Evolutionary conservation across 2,329 filamentous ascomycete genomes (phyloP), one percentile per base, ranked within the genome.

Genomic region (Torrubiellomyces zombiae): DNA sequence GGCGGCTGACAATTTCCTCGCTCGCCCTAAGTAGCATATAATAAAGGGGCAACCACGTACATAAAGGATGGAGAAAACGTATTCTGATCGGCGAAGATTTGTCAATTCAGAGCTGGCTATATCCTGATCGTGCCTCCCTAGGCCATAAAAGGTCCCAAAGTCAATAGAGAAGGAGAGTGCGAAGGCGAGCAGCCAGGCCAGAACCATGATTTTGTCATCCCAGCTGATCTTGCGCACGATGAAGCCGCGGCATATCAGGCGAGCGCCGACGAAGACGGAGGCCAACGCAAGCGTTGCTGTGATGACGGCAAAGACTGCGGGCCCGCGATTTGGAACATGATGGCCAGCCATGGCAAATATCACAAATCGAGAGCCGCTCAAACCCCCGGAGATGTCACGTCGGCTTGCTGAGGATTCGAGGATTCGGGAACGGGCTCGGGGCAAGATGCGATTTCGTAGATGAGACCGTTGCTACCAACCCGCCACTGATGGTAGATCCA

Each of bases 141-240:
- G 56, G 3, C 78, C 78, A 31, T 64, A 66, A 19, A 53, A 55
- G 5, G 68, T 64, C 16, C 69, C 75, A 33, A 67, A 63, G 42
- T 67, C 67, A 33, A 82, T 75, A 20, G 70, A 59, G 32, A 77
- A 65, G 12, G 68, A 72, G 19, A 81, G 53, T 18, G 69, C 76
- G 34, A 78, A 67, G 19, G 73, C 67, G 23, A 83, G 45, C 9
- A 70, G 37, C 85, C 82, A 93, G 28, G 83, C 81, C 20, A 79
- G 36, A 8, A 82, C 49, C 48, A 93, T 89, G 38, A 79, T 67
- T 49, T 74, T 77, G 57, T 93, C 85, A 50, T 92, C 82, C 56
- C 67, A 67, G 28, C 64, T 71, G 25, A 82, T 52, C 27, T 65
- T 72, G 37, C 67, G 69, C 28, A 93, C 75, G 24, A 94, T 74